Evolutionary conservation across 352 stramenopile genomes (phyloP), one percentile per base, ranked within the genome.

Genomic region (Globisporangium okanoganense): DNA sequence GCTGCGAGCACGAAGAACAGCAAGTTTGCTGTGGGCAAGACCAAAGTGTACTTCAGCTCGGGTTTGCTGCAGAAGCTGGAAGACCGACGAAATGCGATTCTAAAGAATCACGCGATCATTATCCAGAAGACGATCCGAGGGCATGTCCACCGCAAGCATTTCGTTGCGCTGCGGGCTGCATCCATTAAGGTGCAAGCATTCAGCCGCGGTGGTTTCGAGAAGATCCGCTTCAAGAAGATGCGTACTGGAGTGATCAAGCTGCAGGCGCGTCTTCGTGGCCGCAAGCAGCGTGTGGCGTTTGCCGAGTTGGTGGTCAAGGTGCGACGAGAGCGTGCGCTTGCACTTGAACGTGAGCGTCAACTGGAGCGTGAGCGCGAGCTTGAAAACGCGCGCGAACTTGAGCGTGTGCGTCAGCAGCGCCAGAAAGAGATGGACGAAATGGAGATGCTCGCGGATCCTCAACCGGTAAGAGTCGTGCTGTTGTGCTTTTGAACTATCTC

Each of bases 61-160:
- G 93, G 93, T 56, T 67, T 96, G 56, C 67, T 98, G 40, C 92
- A 98, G 75, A 74, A 83, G 64, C 78, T 98, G 14, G 95, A 98
- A 70, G 86, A 93, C 61, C 79, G 79, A 18, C 81, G 83, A 20
- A 90, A 90, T 61, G 67, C 76, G 44, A 86, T 93, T 45, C 64
- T 93, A 3, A 88, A 86, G 59, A 70, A 87, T 40, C 74, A 91
- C 52, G 83, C 83, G n/a, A 78, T 90, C 48, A 59, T 84, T 22
- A 81, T 93, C 50, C 83, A 93, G 61, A 89, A 89, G 68, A 87
- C 71, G 16, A 78, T 93, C 55, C 83, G 78, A 43, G 79, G 75
- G 0, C 79, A 79, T 58, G 67, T 85, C 16, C 57, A 82, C 40
- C 79, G 83, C 65, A 79, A 78, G 62, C 75, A 71, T 41, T 93